Evolutionary conservation across 2,329 filamentous ascomycete genomes (phyloP).

Genomic region (Diaporthe citrichinensis): DNA sequence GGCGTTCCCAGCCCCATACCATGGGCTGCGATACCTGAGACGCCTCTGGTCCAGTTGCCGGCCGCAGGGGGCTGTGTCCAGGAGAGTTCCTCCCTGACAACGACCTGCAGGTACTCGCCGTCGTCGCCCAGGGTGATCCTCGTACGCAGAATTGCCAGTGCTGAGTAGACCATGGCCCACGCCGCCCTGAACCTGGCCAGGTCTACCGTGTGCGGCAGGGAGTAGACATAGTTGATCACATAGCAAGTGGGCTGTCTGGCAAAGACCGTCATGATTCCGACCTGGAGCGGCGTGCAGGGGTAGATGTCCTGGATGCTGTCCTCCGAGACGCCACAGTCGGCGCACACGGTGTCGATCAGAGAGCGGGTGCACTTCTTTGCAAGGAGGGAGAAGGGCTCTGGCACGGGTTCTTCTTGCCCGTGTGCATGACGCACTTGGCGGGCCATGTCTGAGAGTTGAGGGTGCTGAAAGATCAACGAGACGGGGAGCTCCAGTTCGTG

Average conservation of each 20-base stretch:
- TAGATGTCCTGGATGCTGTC: constrained; percentile 46
- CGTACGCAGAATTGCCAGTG: not conserved
- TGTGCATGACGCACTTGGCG: not conserved
- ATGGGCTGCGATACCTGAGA: not conserved
- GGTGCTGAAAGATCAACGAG: not conserved
- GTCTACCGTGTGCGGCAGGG: not conserved
- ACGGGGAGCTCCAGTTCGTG: not conserved
- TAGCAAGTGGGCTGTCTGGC: not conserved
- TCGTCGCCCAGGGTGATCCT: not conserved
- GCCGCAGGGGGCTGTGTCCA: constrained; percentile 39
- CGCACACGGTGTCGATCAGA: not conserved
- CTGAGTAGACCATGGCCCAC: not conserved
- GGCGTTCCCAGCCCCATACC: not conserved
- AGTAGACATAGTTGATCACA: not conserved
- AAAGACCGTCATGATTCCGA: constrained; percentile 48
- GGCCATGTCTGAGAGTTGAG: not conserved
- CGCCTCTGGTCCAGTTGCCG: not conserved
- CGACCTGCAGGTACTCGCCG: not conserved
- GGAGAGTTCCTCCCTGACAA: constrained; percentile 48
- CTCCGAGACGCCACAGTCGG: not conserved
- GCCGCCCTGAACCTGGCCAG: not conserved
- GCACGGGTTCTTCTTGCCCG: not conserved
- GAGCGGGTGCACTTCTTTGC: not conserved
- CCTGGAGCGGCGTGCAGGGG: constrained; percentile 49
- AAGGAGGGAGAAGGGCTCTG: not conserved